Percentiles rank a stretch among this genome's conserved stretches.
These are phyloP conservation scores for Kwoniella newhampshirensis DNA, from an alignment of 768 basidiomycete species.

Conservation along the genomic window DNA sequence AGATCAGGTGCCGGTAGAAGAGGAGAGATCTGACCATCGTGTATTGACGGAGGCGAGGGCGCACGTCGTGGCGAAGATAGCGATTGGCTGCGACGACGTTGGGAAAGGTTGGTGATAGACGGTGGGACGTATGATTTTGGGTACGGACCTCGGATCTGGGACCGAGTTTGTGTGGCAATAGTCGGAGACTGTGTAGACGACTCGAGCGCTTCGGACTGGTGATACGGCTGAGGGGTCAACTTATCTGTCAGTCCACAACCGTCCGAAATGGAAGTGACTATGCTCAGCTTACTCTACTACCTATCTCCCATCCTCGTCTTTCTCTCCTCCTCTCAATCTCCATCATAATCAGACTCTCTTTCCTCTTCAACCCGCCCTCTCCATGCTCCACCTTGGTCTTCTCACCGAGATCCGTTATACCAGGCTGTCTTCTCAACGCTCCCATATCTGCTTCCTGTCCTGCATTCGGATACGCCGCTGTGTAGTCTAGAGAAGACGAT, in stretches of 20 bases:
- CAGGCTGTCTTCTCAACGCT: slow-evolving; percentile 12
- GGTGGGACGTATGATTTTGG: slow-evolving; percentile 9
- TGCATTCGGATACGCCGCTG: slow-evolving; percentile 9
- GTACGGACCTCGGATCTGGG: not conserved
- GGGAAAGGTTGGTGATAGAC: slow-evolving; percentile 6
- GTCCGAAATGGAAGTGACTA: too few species aligned
- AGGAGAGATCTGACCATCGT: slow-evolving; percentile 13
- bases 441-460: slow-evolving; percentile 6
- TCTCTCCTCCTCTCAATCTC: slow-evolving; percentile 23
- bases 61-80: slow-evolving; percentile 27
- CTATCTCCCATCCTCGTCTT: slow-evolving; percentile 16
- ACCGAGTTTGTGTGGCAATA: not conserved
- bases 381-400: not conserved
- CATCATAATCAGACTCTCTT: slow-evolving; percentile 14
- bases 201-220: not conserved
- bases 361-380: not conserved
- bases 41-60: slow-evolving; percentile 8
- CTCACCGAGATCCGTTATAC: slow-evolving; percentile 9
- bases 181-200: not conserved
- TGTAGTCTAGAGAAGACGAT: slow-evolving; percentile 7
- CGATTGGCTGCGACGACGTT: slow-evolving; percentile 29
- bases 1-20: slow-evolving; percentile 23
- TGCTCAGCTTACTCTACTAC: slow-evolving; percentile 5
- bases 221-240: not conserved
- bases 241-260: too few species aligned